These are phyloP conservation scores for Clathrus columnatus DNA, from an alignment of 768 basidiomycete genomes.

Conservation along the genomic window DNA sequence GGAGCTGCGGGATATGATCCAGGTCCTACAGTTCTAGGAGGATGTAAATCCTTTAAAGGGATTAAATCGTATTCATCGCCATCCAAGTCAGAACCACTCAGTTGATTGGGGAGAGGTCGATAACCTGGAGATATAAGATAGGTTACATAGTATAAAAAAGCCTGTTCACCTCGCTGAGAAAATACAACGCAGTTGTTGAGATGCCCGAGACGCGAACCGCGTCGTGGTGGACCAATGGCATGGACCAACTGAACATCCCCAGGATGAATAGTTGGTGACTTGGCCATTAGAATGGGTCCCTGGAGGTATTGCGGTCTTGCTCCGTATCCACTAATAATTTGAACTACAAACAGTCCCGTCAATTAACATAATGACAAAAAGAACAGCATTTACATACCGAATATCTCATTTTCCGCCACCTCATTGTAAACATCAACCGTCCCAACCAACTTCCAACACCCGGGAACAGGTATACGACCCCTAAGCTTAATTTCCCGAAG, in stretches of 20 bases:
- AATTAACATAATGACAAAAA: constrained; percentile 19
- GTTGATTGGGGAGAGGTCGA: constrained; percentile 50
- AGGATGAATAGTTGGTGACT: constrained; percentile 62
- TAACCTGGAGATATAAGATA: constrained; percentile 31
- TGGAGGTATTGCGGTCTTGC: constrained; percentile 31
- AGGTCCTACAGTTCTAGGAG: constrained; percentile 19
- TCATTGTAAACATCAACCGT: constrained; percentile 56
- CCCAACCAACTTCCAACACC: constrained; percentile 59
- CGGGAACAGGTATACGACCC: constrained; percentile 58
- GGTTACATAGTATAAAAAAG: not conserved
- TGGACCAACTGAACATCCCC: constrained; percentile 53
- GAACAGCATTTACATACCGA: constrained; percentile 27
- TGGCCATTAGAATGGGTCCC: constrained; percentile 47
- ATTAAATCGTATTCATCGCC: constrained; percentile 52
- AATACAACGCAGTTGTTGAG: constrained; percentile 42
- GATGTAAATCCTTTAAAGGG: constrained; percentile 16
- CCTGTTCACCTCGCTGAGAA: constrained; percentile 32
- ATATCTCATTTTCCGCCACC: constrained; percentile 48
- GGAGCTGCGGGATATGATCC: constrained; percentile 41
- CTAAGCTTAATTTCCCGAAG: constrained; percentile 53
- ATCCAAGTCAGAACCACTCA: constrained; percentile 65
- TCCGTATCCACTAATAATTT: constrained; percentile 33
- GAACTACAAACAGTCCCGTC: constrained; percentile 27
- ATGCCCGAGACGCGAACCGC: constrained; percentile 40
- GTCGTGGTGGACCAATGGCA: constrained; percentile 51